Conservation (phyloP, 306 rosid genomes). For the Vachellia collinsii region DNA sequence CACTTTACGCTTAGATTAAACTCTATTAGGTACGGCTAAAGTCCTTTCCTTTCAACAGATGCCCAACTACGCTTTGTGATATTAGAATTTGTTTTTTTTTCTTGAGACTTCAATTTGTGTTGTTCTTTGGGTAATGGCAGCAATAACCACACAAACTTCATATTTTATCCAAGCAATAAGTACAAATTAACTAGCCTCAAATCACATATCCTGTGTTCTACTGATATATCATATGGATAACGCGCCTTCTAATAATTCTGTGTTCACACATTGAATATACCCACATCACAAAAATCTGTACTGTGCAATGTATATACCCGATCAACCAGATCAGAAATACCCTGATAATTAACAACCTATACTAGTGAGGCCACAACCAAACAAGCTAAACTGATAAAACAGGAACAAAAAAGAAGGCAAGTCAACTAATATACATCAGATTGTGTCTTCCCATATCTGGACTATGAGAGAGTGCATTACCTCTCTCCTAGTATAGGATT, state of each 20-base stretch:
- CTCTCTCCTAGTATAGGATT: background rate
- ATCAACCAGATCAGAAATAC: slow-evolving; percentile 26
- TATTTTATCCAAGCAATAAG: background rate
- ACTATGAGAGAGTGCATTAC: background rate
- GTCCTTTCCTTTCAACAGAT: too few relatives aligned
- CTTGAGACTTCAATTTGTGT: too few relatives aligned
- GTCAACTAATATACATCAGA: background rate
- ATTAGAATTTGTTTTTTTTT: too few relatives aligned
- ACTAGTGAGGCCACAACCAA: slow-evolving; percentile 4
- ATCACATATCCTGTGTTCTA: background rate
- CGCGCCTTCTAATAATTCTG: slow-evolving; percentile 24
- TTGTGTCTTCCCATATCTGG: background rate
- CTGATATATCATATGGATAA: background rate
- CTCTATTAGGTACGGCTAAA: too few relatives aligned
- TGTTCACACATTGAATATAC: slow-evolving; percentile 35
- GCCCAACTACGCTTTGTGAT: too few relatives aligned
- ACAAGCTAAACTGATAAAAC: slow-evolving; percentile 17
- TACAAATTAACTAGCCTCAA: background rate
- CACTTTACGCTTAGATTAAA: too few relatives aligned
- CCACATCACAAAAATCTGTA: slow-evolving; percentile 39
- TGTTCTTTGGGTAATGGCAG: too few relatives aligned
- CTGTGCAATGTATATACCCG: slow-evolving; percentile 19
- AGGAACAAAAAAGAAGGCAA: background rate
- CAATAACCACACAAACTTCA: background rate
- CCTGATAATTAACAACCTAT: slow-evolving; percentile 14